A percentile compares a stretch with the other conserved stretches of the same genome.
Conservation (phyloP, 139 green algal genomes). For the Klebsormidium nitens region DNA sequence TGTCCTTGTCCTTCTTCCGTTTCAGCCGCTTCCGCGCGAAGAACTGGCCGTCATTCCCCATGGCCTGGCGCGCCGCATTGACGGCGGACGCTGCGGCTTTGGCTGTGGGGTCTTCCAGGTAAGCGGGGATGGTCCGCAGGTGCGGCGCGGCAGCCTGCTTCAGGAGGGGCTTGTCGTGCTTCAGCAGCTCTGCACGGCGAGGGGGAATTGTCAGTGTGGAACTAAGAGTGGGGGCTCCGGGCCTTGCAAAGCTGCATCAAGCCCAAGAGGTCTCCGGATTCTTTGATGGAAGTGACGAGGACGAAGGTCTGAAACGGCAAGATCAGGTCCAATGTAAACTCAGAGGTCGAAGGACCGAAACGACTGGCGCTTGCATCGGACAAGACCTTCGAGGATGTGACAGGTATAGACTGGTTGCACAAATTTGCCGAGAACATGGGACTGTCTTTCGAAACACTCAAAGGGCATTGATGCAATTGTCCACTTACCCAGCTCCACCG, state of each 20-base stretch:
- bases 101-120: constrained; percentile 16
- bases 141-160: constrained; percentile 50
- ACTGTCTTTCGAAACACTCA: too few species aligned
- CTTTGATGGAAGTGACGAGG: too few species aligned
- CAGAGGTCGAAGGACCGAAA: too few species aligned
- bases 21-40: background rate
- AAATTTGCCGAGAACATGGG: too few species aligned
- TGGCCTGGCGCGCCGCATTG: background rate
- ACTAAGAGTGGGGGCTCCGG: too few species aligned
- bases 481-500: constrained; percentile 22
- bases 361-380: background rate
- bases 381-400: background rate
- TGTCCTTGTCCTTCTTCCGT: constrained; percentile 12
- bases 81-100: background rate
- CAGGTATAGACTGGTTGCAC: too few species aligned
- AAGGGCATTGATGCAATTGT: background rate
- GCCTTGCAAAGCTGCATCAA: too few species aligned
- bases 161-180: constrained; percentile 72
- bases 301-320: too few species aligned
- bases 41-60: background rate
- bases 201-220: too few species aligned
- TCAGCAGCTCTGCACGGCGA: constrained; percentile 65
- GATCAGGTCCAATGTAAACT: too few species aligned
- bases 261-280: too few species aligned
- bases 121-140: constrained; percentile 53